Conservation (phyloP, 371 early-diverging fungal species). For the Sporodiniella umbellata region DNA sequence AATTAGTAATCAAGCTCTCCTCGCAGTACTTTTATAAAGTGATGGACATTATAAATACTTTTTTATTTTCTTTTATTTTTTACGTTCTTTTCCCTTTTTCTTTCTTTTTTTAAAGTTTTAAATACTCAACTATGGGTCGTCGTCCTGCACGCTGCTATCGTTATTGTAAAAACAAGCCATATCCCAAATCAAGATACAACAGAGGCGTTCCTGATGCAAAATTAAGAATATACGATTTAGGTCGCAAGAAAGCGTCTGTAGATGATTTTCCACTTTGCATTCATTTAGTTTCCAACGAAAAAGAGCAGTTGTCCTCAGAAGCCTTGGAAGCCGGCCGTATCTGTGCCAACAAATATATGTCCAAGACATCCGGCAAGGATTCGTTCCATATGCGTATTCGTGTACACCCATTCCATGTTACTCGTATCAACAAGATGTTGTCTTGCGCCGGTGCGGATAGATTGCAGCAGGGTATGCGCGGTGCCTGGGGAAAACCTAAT, state of each 20-base stretch:
- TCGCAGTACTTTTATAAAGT: no score
- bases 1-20: not conserved
- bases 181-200: conserved; percentile 99
- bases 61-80: no score
- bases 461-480: conserved; percentile 99
- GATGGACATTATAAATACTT: no score
- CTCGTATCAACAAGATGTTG: conserved; percentile 99
- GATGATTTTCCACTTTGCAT: conserved; percentile 98
- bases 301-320: conserved; percentile 99
- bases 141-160: conserved; percentile 99
- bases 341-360: conserved; percentile 99
- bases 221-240: conserved; percentile 98
- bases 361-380: conserved; percentile 98
- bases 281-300: conserved; percentile 98
- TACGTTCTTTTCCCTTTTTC: not conserved
- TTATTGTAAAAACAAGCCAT: conserved; percentile 99
- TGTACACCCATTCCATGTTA: conserved; percentile 99
- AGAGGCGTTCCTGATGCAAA: conserved; percentile 99
- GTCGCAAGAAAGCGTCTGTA: conserved; percentile 98
- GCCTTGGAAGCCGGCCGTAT: conserved; percentile 99
- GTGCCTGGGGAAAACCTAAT: conserved; percentile 99
- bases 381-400: conserved; percentile 99
- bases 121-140: conserved; percentile 92
- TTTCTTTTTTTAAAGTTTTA: conserved; percentile 19
- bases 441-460: conserved; percentile 99